These are phyloP conservation scores for Whalleya microplaca DNA, from an alignment of 2,329 filamentous ascomycete species.

Conservation along the genomic window DNA sequence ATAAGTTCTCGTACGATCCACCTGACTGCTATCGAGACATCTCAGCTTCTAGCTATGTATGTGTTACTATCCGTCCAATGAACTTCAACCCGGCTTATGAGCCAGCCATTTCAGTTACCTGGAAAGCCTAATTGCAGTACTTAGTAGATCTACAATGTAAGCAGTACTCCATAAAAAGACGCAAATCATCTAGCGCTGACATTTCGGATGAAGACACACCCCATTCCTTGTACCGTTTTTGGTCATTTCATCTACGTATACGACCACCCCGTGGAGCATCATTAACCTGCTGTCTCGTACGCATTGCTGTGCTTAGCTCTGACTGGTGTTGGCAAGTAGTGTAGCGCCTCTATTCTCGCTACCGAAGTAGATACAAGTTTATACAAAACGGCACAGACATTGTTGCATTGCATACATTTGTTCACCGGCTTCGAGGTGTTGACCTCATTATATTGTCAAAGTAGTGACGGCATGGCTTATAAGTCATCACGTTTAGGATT, in stretches of 20 bases:
- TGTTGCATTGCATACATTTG: not conserved
- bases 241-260: slow-evolving; percentile 14
- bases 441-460: not conserved
- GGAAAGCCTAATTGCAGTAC: slow-evolving; percentile 12
- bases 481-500: not conserved
- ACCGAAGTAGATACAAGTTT: not conserved
- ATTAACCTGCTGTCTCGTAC: slow-evolving; percentile 8
- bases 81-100: slow-evolving; percentile 14
- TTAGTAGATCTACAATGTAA: not conserved
- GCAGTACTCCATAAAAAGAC: not conserved
- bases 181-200: slow-evolving; percentile 21
- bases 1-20: not conserved
- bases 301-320: slow-evolving; percentile 12
- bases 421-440: not conserved
- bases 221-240: slow-evolving; percentile 16
- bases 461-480: not conserved
- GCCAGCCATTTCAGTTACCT: slow-evolving; percentile 16
- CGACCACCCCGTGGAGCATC: slow-evolving; percentile 16
- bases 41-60: not conserved
- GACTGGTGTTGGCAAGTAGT: slow-evolving; percentile 12
- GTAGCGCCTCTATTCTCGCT: not conserved
- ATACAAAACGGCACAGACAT: not conserved
- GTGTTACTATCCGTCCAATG: not conserved
- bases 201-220: slow-evolving; percentile 16
- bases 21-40: too few relatives aligned